Evolutionary conservation across 257 asterid species (phyloP).

Genomic region (Ligustrum vulgare): DNA sequence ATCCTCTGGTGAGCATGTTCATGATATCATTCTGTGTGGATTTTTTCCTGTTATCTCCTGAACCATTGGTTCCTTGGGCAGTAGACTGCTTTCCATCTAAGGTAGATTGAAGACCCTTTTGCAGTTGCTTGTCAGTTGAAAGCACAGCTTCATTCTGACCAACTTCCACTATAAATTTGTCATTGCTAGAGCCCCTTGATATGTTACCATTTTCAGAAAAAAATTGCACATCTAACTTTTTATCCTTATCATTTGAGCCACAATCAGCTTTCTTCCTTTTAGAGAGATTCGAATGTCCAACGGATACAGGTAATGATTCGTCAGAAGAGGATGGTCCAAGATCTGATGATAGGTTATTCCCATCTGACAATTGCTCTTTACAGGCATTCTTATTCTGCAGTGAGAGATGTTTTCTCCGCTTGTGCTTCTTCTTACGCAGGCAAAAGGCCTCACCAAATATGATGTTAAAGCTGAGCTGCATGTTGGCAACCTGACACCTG

Average conservation of each 20-base stretch:
- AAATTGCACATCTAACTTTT: constrained; percentile 21
- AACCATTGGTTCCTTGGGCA: constrained; percentile 25
- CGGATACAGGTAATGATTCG: constrained; percentile 20
- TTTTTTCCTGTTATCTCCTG: constrained; percentile 26
- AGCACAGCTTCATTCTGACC: constrained; percentile 30
- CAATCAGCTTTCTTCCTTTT: constrained; percentile 25
- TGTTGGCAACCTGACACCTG: constrained; percentile 36
- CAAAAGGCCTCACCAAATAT: constrained; percentile 52
- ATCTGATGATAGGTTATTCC: constrained; percentile 29
- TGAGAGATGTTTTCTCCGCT: constrained; percentile 31
- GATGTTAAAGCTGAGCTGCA: constrained; percentile 57
- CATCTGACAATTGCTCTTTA: constrained; percentile 20
- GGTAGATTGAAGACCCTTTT: constrained; percentile 2
- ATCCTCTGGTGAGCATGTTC: constrained; percentile 62
- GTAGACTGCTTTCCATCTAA: constrained; percentile 15
- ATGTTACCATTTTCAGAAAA: constrained; percentile 16
- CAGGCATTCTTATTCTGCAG: constrained; percentile 22
- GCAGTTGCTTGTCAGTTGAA: constrained; percentile 35
- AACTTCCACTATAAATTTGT: constrained; percentile 30
- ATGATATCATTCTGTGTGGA: constrained; percentile 35
- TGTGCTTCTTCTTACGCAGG: constrained; percentile 48
- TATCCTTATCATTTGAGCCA: constrained; percentile 31
- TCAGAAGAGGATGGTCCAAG: constrained; percentile 44
- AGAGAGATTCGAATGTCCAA: constrained; percentile 19
- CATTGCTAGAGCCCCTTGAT: constrained; percentile 28